A percentile compares a stretch with the other conserved stretches of the same genome.
phyloP scores from a whole-genome alignment of 495 filamentous ascomycete species.

The Terfezia boudieri region DNA sequence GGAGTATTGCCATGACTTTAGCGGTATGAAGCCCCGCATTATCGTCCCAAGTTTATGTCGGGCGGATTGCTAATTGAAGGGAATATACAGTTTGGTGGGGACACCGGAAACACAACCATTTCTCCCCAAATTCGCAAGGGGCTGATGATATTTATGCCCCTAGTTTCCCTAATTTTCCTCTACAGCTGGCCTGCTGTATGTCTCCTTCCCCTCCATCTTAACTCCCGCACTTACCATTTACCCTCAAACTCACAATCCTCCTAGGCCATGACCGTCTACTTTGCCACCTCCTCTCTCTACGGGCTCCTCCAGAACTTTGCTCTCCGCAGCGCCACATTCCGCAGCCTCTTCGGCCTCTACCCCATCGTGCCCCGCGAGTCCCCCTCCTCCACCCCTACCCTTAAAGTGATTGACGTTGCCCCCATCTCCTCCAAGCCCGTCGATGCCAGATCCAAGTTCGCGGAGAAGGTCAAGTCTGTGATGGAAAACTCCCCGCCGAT shows the following conservation, averaged over 20 bases:
- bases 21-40: slow-evolving; percentile 28
- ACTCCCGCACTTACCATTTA: too few species aligned
- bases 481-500: too few species aligned
- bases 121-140: slow-evolving; percentile 25
- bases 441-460: neutral
- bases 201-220: neutral
- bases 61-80: neutral
- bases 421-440: too few species aligned
- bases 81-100: slow-evolving; percentile 9
- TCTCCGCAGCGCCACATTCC: slow-evolving; percentile 28
- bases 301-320: slow-evolving; percentile 34
- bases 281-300: slow-evolving; percentile 34
- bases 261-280: slow-evolving; percentile 43
- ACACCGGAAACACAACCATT: slow-evolving; percentile 15
- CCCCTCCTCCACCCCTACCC: neutral
- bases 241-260: neutral
- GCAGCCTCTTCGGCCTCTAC: slow-evolving; percentile 29
- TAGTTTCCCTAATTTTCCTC: slow-evolving; percentile 38
- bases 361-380: slow-evolving; percentile 17
- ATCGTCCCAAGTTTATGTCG: slow-evolving; percentile 29
- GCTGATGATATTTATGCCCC: slow-evolving; percentile 36
- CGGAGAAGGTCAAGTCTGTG: neutral
- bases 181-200: slow-evolving; percentile 33
- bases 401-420: too few species aligned
- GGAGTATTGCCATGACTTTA: slow-evolving; percentile 21